Base-by-base conservation (phyloP, 1,139 yeast genomes). In the Pichia terricola region DNA sequence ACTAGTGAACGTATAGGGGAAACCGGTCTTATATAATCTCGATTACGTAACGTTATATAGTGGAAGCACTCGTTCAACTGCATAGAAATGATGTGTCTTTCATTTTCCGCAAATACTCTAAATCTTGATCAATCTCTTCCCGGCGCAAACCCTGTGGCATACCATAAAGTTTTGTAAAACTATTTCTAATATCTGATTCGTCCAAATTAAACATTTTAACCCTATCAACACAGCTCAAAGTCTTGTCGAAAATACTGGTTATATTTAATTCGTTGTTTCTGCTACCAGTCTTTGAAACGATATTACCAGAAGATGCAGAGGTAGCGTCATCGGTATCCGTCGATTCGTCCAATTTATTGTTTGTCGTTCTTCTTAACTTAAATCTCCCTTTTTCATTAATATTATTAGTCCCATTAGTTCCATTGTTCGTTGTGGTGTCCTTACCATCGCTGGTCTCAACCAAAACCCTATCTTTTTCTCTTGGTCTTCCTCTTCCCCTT, bases 121-220 rank as follows among this genome's bases (percentile, higher is more conserved):
- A 42, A 47, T 64, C 68, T 1, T 47, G 39, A 4, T 62, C 64
- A 27, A 63, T 52, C 34, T 62, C 67, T 1, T 50, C 56, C 2
- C 34, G 36, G 4, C 46, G 48, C 28, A 64, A 46, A 1, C 62
- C 62, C 32, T 50, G 54, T 1, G 68, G 68, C 25, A 55, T 42
- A 3, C 47, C 48, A 35, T 59, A 62, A 9, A 58, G 52, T 44
- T 58, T 61, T 49, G 60, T 60, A 38, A 53, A 58, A 39, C 45
- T 52, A 25, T 40, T 16, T 3, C 49, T 26, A 16, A 50, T 47
- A n/a, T 50, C 51, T n/a, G 42, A 39, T n/a, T 26, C 28, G 27
- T 48, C 42, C 26, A 50, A 41, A 27, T 44, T 45, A 7, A 50
- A 32, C 46, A 45, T 47, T 34, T 42, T 48, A 8, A 48, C 52